Evolutionary conservation across 495 filamentous ascomycete species (phyloP), one percentile per base, ranked within the genome.

Genomic region (Trichoderma gamsii): DNA sequence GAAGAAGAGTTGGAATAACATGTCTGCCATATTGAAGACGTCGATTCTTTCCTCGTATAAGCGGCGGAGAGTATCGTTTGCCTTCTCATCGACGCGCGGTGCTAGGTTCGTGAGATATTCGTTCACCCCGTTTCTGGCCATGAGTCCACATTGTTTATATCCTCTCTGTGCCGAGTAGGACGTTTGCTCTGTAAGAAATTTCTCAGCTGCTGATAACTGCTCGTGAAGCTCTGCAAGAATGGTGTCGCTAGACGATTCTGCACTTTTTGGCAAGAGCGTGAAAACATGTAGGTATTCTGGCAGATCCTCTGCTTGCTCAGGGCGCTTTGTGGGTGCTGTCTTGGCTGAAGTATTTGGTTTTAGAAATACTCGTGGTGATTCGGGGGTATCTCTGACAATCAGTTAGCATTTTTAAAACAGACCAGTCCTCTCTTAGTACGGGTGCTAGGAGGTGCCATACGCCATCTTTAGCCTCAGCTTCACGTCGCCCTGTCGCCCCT

Each of bases 1-100:
- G 16, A 77, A 66, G 41, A 79, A 79, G 66, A 75, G 74, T 27
- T 68, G 69, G 65, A 76, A 75, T 1, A 76, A 12, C 23, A 69
- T 67, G 27, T 76, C 72, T 16, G 75, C 73, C 25, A 70, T 70
- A 59, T 72, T 76, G 66, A 75, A 67, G 46, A 77, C 41, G 64
- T 73, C 71, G 59, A 76, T 68, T 46, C 49, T 71, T n/a, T 51
- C 59, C 32, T 76, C 71, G 49, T 71, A 73, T 70, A 11, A 59
- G 32, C 38, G 41, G 68, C 25, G 23, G 41, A 29, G 64, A 38
- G 9, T 69, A 66, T 23, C 72, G 63, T 0, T 18, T 21, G 5
- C 56, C 63, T 32, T 68, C 72, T n/a, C 65, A 46, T 38, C 64
- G 32, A 16, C 25, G 38, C 63, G 67, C 9, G n/a, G 18, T 52